phyloP scores from a whole-genome alignment of 2,329 filamentous ascomycete genomes.

The Claviceps spartinae region DNA sequence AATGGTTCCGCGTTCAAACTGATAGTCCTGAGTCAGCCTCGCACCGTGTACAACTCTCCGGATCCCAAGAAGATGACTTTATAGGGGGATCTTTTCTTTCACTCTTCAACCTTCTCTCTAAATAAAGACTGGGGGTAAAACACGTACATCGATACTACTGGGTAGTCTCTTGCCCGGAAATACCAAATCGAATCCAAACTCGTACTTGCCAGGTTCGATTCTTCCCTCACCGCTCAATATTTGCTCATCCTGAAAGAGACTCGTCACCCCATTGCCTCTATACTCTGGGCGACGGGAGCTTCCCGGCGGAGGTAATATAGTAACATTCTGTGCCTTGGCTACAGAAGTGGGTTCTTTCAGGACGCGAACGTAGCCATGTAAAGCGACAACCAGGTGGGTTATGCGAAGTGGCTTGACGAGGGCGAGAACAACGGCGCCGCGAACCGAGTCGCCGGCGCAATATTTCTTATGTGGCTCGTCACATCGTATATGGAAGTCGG shows the following conservation, averaged over 20 bases:
- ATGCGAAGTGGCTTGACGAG: conserved; percentile 62
- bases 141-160: conserved; percentile 86
- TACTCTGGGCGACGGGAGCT: conserved; percentile 36
- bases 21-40: conserved; percentile 6
- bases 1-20: conserved; percentile 94
- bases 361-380: conserved; percentile 69
- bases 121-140: not conserved
- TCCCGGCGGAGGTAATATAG: conserved; percentile 26
- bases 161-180: conserved; percentile 58
- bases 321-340: conserved; percentile 33
- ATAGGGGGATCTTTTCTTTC: too few relatives aligned
- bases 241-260: conserved; percentile 70
- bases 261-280: conserved; percentile 65
- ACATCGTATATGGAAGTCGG: conserved; percentile 66
- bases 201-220: conserved; percentile 59
- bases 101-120: too few relatives aligned
- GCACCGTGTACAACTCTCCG: too few relatives aligned
- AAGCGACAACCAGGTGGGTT: conserved; percentile 64
- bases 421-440: conserved; percentile 58
- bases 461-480: conserved; percentile 70
- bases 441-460: conserved; percentile 59
- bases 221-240: conserved; percentile 67
- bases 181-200: conserved; percentile 64
- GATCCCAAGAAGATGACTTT: too few relatives aligned
- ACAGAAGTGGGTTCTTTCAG: conserved; percentile 54